Evolutionary conservation across 2,329 filamentous ascomycete species (phyloP).

Genomic region (Calonectria honghensis): DNA sequence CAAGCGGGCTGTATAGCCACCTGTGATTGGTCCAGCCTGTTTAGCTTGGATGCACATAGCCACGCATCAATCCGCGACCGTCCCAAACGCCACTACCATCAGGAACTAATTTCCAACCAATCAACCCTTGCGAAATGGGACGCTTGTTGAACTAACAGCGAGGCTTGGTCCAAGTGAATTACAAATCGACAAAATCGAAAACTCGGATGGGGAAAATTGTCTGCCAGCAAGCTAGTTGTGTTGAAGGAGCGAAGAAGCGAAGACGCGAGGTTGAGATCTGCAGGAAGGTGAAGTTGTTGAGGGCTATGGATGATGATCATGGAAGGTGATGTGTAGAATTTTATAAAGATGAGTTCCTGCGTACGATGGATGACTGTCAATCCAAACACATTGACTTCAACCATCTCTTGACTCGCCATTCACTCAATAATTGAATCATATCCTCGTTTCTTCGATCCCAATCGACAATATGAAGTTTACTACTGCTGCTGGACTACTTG

Average conservation of each 20-base stretch:
- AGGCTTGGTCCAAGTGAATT: neutral
- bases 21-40: neutral
- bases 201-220: neutral
- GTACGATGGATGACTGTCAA: neutral
- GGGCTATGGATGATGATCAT: neutral
- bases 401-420: neutral
- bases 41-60: neutral
- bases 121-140: neutral
- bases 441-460: neutral
- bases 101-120: neutral
- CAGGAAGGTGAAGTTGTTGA: neutral
- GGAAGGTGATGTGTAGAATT: neutral
- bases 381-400: neutral
- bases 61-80: neutral
- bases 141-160: neutral
- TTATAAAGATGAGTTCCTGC: neutral
- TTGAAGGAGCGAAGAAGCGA: neutral
- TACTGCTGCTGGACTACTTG: neutral
- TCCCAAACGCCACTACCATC: neutral
- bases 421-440: neutral
- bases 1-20: neutral
- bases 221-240: neutral
- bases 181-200: neutral
- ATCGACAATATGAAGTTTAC: neutral
- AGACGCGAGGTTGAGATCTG: neutral